A percentile compares a stretch with the other conserved stretches of the same genome.
These are phyloP conservation scores for Glycine tomentella DNA, from an alignment of 306 rosid species.

Conservation along the genomic window DNA sequence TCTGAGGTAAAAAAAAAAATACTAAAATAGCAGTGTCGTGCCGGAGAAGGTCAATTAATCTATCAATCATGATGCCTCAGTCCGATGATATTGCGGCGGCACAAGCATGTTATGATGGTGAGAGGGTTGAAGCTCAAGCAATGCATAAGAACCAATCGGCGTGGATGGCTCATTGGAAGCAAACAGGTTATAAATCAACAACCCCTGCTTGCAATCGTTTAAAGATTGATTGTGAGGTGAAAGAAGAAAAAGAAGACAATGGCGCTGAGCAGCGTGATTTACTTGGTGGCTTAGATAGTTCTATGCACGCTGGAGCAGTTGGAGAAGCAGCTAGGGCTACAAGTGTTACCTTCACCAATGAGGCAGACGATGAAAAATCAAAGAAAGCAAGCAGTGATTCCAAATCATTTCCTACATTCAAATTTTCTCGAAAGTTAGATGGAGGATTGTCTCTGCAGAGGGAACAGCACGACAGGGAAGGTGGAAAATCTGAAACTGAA, in stretches of 20 bases:
- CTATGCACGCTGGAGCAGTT: conserved; percentile 43
- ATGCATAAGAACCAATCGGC: conserved; percentile 51
- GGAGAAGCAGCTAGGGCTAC: conserved; percentile 55
- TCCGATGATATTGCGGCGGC: conserved; percentile 50
- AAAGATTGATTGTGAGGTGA: conserved; percentile 47
- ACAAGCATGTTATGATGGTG: conserved; percentile 47
- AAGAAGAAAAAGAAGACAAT: conserved; percentile 47
- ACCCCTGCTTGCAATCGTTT: conserved; percentile 42
- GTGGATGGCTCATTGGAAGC: conserved; percentile 86
- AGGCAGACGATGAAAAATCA: conserved; percentile 44
- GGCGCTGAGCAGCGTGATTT: conserved; percentile 49
- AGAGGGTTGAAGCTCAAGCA: conserved; percentile 50
- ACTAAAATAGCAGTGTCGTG: conserved; percentile 22
- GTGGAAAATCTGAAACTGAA: conserved; percentile 46
- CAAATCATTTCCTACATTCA: conserved; percentile 64
- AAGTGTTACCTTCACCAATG: conserved; percentile 40
- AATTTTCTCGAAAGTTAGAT: conserved; percentile 54
- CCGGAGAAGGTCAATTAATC: background rate
- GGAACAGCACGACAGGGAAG: conserved; percentile 45
- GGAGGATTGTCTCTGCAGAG: conserved; percentile 44
- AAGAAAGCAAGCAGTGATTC: conserved; percentile 49
- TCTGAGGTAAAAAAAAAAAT: conserved; percentile 31
- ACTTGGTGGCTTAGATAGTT: conserved; percentile 38
- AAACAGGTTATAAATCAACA: conserved; percentile 55
- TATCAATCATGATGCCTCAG: conserved; percentile 62